A percentile compares a stretch with the other conserved stretches of the same genome.
phyloP scores from a whole-genome alignment of 148 eudicot genomes.

The Vaccinium myrtillus region DNA sequence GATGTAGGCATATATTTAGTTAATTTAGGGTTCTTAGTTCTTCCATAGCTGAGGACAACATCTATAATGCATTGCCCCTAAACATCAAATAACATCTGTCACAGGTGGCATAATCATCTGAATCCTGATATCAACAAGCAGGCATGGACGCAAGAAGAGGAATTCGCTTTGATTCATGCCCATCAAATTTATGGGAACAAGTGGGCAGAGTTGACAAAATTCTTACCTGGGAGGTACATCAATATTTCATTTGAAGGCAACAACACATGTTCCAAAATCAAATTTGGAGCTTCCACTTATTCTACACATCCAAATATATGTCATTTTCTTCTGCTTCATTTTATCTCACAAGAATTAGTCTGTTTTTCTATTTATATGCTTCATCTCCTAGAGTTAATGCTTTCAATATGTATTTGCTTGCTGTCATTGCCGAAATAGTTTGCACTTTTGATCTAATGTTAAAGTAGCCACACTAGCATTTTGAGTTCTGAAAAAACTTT shows the following conservation, averaged over 20 bases:
- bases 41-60: background rate
- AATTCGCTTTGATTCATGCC: constrained; percentile 69
- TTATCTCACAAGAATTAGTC: background rate
- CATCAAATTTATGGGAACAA: constrained; percentile 89
- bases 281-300: too few species aligned
- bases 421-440: background rate
- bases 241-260: too few species aligned
- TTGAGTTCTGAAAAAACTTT: constrained; percentile 22
- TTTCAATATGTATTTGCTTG: too few species aligned
- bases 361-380: background rate
- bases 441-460: background rate
- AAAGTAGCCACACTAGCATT: background rate
- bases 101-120: constrained; percentile 98
- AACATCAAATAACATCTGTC: constrained; percentile 16
- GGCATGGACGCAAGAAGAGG: constrained; percentile 99
- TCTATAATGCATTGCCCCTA: constrained; percentile 16
- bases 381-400: too few species aligned
- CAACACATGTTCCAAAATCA: too few species aligned
- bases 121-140: constrained; percentile 92
- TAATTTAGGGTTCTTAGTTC: background rate
- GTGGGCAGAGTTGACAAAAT: constrained; percentile 95
- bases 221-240: constrained; percentile 82
- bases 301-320: background rate
- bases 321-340: background rate
- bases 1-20: constrained; percentile 1